Evolutionary conservation across 2,329 filamentous ascomycete genomes (phyloP), one percentile per base, ranked within the genome.

Genomic region (Rutstroemia sp.): DNA sequence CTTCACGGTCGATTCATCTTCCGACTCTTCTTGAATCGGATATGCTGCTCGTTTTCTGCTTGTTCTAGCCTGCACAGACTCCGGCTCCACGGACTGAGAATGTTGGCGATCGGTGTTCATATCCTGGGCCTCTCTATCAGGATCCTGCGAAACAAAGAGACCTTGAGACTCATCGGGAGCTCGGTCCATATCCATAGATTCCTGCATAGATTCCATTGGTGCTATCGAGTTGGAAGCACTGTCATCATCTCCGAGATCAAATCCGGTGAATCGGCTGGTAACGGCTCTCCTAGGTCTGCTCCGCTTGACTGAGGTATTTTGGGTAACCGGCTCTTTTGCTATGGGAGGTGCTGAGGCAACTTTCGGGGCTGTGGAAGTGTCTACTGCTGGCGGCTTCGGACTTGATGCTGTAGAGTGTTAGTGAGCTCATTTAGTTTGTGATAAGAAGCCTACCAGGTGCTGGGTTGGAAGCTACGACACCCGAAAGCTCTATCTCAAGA

Each of bases 1-100:
- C 69, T 95, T 97, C 67, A 91, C 81, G 3, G 44, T 86, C 89
- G 0, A 80, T 21, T 80, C 77, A 14, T 90, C 84, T 69, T 92
- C 81, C 57, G 64, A 58, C 39, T 67, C 63, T 40, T 64, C 65
- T 56, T 63, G 67, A 16, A 74, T 61, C 4, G 73, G 71, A 1
- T 75, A 72, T 3, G 74, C 73, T 2, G 67, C 68, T 23, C 80
- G 71, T 64, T 83, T 83, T 30, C 59, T 60, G 23, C 54, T 58
- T 3, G 51, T 51, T 42, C 57, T 53, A 44, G 57, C 40, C 4
- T 9, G 2, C 4, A 16, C 36, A 8, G 44, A 25, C 9, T 61
- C 54, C 4, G 57, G 47, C 25, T 56, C 57, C 2, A 56, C 45
- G 8, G 58, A 56, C 17, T 61, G 58, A 2, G 63, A 62, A n/a